A percentile compares a stretch with the other conserved stretches of the same genome.
Evolutionary conservation across 495 filamentous ascomycete genomes (phyloP).

Genomic region (Articulospora tetracladia): DNA sequence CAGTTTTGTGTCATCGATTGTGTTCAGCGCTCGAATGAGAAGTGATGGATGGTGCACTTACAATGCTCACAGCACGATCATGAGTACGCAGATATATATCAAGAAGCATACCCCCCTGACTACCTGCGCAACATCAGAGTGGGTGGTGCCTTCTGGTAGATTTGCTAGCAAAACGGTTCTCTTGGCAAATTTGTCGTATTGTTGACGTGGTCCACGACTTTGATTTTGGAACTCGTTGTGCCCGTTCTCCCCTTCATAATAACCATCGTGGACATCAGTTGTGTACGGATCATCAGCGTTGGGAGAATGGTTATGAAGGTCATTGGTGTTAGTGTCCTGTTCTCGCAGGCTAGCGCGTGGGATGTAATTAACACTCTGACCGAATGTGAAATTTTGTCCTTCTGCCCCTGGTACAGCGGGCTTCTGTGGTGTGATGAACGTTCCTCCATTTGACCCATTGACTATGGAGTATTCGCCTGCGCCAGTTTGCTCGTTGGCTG

Average conservation of each 20-base stretch:
- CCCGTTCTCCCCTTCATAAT: slow-evolving; percentile 33
- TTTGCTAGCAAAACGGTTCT: slow-evolving; percentile 62
- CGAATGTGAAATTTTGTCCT: slow-evolving; percentile 19
- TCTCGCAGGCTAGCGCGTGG: slow-evolving; percentile 11
- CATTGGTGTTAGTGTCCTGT: slow-evolving; percentile 17
- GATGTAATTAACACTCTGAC: slow-evolving; percentile 20
- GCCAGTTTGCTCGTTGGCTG: slow-evolving; percentile 18
- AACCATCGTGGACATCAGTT: slow-evolving; percentile 25
- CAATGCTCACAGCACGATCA: slow-evolving; percentile 58
- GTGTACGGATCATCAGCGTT: slow-evolving; percentile 21
- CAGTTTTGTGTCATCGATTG: neutral
- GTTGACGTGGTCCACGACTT: slow-evolving; percentile 27
- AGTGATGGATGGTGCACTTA: neutral
- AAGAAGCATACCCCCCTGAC: slow-evolving; percentile 68
- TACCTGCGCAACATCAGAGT: slow-evolving; percentile 61
- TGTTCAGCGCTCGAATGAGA: neutral
- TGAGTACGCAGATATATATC: slow-evolving; percentile 63
- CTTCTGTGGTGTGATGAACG: slow-evolving; percentile 8
- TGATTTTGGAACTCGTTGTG: slow-evolving; percentile 32
- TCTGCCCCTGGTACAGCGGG: slow-evolving; percentile 1
- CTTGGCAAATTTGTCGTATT: slow-evolving; percentile 39
- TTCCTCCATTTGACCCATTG: slow-evolving; percentile 29
- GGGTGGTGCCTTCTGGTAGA: slow-evolving; percentile 59
- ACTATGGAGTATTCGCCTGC: slow-evolving; percentile 12
- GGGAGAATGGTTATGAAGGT: slow-evolving; percentile 14